Conservation (phyloP, 345 rosid genomes). For the Ceriops decandra region DNA sequence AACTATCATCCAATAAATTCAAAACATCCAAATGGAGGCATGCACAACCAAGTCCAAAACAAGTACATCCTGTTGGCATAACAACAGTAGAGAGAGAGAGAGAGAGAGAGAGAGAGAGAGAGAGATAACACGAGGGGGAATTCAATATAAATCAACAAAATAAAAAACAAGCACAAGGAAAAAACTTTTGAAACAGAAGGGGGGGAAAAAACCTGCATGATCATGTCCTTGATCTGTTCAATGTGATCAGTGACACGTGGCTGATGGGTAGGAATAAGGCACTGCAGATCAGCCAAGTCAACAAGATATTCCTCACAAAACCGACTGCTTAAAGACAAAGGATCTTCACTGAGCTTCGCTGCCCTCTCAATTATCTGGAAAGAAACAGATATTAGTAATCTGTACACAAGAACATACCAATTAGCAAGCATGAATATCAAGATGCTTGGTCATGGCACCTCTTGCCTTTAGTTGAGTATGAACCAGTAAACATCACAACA, state of each 20-base stretch:
- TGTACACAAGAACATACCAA: not conserved
- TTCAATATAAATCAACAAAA: not conserved
- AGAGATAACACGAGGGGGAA: too few relatives aligned
- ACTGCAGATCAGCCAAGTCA: constrained; percentile 73
- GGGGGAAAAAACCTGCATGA: constrained; percentile 38
- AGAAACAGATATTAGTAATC: constrained; percentile 4
- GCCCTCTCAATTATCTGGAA: constrained; percentile 72
- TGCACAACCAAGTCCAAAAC: not conserved
- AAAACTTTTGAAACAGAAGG: not conserved
- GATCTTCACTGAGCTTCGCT: constrained; percentile 54
- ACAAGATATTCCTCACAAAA: constrained; percentile 71
- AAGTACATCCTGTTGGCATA: not conserved
- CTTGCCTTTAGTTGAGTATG: too few relatives aligned
- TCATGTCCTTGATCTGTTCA: constrained; percentile 71
- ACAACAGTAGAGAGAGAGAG: too few relatives aligned
- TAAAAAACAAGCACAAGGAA: not conserved
- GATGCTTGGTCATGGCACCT: too few relatives aligned
- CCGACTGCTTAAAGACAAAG: constrained; percentile 51
- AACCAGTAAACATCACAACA: too few relatives aligned
- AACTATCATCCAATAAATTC: not conserved
- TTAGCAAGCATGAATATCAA: too few relatives aligned
- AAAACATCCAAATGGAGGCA: not conserved
- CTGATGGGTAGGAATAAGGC: constrained; percentile 75
- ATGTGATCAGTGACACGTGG: constrained; percentile 78
- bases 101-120: too few relatives aligned